A percentile compares a stretch with the other conserved stretches of the same genome.
phyloP scores from a whole-genome alignment of 495 filamentous ascomycete genomes.

The Penicillium flavigenum region DNA sequence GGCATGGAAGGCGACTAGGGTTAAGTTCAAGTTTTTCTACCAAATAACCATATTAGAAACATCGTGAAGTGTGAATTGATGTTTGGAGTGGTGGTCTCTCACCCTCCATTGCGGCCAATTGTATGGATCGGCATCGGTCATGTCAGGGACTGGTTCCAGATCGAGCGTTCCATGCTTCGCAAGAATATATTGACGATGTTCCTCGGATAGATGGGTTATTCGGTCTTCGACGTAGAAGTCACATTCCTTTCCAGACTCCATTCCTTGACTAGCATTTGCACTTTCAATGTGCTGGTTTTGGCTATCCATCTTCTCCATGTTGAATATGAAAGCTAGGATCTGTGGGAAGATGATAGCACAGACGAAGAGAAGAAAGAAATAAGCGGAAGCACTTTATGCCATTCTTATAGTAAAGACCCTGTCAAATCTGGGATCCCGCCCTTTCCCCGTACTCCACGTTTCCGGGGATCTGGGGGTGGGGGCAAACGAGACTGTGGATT shows the following conservation, averaged over 20 bases:
- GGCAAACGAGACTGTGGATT: not conserved
- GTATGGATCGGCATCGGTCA: conserved; percentile 49
- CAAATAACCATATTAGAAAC: not conserved
- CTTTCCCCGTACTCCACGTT: not conserved
- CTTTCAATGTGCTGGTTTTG: conserved; percentile 24
- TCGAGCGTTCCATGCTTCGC: conserved; percentile 49
- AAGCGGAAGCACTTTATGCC: not conserved
- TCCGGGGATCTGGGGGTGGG: conserved; percentile 1
- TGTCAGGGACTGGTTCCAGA: conserved; percentile 51
- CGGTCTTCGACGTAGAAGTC: conserved; percentile 26
- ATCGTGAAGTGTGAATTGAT: not conserved
- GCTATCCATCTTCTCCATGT: conserved; percentile 21
- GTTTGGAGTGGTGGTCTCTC: conserved; percentile 3
- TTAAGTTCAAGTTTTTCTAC: conserved; percentile 52
- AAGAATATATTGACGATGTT: conserved; percentile 45
- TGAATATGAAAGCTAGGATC: not conserved
- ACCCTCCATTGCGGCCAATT: conserved; percentile 52
- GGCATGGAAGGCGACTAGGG: conserved; percentile 56
- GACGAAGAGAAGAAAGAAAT: not conserved
- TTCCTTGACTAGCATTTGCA: not conserved
- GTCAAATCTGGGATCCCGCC: not conserved
- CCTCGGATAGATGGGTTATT: conserved; percentile 26
- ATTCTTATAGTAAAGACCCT: not conserved
- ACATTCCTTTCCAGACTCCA: conserved; percentile 20
- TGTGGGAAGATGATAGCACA: not conserved